Evolutionary conservation across 257 asterid species (phyloP).

Genomic region (Henckelia pumila): DNA sequence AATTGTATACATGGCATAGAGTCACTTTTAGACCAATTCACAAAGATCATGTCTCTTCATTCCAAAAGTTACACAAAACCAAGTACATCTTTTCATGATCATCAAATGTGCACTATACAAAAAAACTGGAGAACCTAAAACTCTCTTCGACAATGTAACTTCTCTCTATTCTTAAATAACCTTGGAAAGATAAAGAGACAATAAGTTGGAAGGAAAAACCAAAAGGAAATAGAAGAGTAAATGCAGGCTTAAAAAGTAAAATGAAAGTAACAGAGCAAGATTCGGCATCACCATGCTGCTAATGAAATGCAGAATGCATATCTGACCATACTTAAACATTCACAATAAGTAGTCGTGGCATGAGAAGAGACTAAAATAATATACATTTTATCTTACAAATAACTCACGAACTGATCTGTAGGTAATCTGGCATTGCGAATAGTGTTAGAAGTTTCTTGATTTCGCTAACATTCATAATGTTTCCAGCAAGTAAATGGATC

Average conservation of each 20-base stretch:
- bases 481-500: constrained; percentile 2
- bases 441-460: constrained; percentile 16
- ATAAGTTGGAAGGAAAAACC: neutral
- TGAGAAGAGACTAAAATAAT: neutral
- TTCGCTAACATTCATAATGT: constrained; percentile 14
- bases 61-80: constrained; percentile 8
- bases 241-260: constrained; percentile 1
- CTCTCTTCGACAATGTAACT: constrained; percentile 4
- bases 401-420: constrained; percentile 14
- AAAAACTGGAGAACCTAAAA: constrained; percentile 2
- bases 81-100: neutral
- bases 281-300: constrained; percentile 15
- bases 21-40: constrained; percentile 6
- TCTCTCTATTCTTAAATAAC: constrained; percentile 15
- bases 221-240: constrained; percentile 10
- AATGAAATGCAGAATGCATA: constrained; percentile 16
- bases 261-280: constrained; percentile 11
- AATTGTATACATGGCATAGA: neutral
- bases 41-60: constrained; percentile 1
- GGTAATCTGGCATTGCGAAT: constrained; percentile 8
- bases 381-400: constrained; percentile 7
- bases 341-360: constrained; percentile 4
- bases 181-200: constrained; percentile 13
- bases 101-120: neutral
- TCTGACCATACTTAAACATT: constrained; percentile 19